Percentiles rank a stretch among this genome's conserved stretches.
Evolutionary conservation across 2,329 filamentous ascomycete species (phyloP).

Genomic region (Arthrobotrys megalospora): DNA sequence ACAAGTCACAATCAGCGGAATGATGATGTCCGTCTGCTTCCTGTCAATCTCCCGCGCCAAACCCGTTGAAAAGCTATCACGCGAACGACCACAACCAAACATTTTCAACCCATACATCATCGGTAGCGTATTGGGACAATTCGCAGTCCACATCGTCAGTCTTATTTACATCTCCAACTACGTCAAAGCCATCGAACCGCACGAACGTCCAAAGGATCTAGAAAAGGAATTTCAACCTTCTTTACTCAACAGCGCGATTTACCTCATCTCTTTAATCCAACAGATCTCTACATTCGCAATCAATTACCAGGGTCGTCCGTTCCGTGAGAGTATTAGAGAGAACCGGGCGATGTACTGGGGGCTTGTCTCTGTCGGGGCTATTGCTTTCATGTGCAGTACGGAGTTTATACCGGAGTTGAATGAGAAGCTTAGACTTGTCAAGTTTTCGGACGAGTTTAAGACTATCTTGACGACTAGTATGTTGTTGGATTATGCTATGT

Average conservation of each 20-base stretch:
- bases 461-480: constrained; percentile 85
- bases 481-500: constrained; percentile 87
- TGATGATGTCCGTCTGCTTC: constrained; percentile 99
- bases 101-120: constrained; percentile 99
- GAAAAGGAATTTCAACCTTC: constrained; percentile 95
- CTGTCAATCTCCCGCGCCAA: constrained; percentile 97
- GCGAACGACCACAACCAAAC: constrained; percentile 96
- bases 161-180: constrained; percentile 93
- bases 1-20: constrained; percentile 97
- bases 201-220: constrained; percentile 79
- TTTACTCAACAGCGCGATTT: constrained; percentile 95
- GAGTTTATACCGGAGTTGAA: constrained; percentile 97
- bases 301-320: constrained; percentile 98
- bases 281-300: constrained; percentile 99
- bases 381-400: constrained; percentile 94
- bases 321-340: constrained; percentile 94
- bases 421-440: constrained; percentile 90
- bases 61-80: constrained; percentile 93
- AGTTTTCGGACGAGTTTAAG: constrained; percentile 92
- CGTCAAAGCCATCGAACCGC: constrained; percentile 84
- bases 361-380: constrained; percentile 86
- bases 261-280: constrained; percentile 96
- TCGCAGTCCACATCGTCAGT: constrained; percentile 93
- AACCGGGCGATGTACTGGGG: constrained; percentile 99
- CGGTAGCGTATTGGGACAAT: constrained; percentile 95